phyloP scores from a whole-genome alignment of 108 stramenopile species.

The Stephanodiscus minutulus region DNA sequence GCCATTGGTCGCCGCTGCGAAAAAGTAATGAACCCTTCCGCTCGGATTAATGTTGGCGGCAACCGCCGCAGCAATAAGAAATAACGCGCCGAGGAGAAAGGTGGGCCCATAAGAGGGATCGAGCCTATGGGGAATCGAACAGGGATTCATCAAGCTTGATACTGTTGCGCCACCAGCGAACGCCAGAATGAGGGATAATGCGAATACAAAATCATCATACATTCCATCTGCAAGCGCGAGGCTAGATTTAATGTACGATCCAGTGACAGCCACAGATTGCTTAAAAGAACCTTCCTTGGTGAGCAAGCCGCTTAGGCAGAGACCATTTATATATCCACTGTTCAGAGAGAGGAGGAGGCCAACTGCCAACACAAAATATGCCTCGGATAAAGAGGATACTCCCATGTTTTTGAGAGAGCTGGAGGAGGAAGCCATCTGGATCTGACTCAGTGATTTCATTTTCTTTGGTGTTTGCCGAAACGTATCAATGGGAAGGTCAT shows the following conservation, averaged over 20 bases:
- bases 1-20: constrained; percentile 47
- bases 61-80: constrained; percentile 22
- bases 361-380: constrained; percentile 31
- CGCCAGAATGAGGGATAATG: constrained; percentile 26
- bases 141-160: constrained; percentile 37
- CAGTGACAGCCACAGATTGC: constrained; percentile 60
- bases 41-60: constrained; percentile 5
- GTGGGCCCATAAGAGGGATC: constrained; percentile 54
- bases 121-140: constrained; percentile 43
- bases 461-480: no score
- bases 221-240: constrained; percentile 45
- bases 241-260: constrained; percentile 59
- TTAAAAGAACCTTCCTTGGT: constrained; percentile 5
- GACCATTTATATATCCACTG: constrained; percentile 66
- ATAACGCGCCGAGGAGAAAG: constrained; percentile 44
- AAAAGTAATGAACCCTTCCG: constrained; percentile 28
- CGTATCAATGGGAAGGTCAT: no score
- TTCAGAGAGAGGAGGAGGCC: constrained; percentile 52
- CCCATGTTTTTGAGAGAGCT: constrained; percentile 10
- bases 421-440: no score
- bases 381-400: constrained; percentile 20
- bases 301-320: constrained; percentile 50
- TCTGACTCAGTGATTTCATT: no score
- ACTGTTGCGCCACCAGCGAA: constrained; percentile 42
- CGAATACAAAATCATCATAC: constrained; percentile 19